Evolutionary conservation across 805 yeast species (phyloP), one percentile per base, ranked within the genome.

Genomic region (Pichia ethanolica): DNA sequence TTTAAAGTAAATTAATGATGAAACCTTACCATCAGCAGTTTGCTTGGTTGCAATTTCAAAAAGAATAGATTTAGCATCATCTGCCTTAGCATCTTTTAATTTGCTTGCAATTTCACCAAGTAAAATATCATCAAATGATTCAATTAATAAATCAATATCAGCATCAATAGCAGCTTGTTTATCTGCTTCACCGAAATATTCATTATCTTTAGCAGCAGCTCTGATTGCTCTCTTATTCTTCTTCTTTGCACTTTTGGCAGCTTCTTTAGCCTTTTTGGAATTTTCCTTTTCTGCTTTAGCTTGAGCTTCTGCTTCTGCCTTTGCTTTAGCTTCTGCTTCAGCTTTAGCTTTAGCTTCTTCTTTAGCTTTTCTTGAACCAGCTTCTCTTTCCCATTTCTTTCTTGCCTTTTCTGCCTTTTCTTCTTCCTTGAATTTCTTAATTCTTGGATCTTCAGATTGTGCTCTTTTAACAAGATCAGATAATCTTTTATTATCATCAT

Each of bases 241-340:
- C 95, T 93, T 93, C 78, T 89, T 90, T 47, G 97, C 97, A 59
- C 86, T 88, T 78, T 93, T 96, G 67, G 95, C 96, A 59, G 91
- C 85, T 77, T 91, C 95, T 79, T 91, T 91, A 61, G 89, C 83
- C 68, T 83, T 81, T 69, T 83, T 88, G 63, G 84, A 76, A 54
- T 77, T 79, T 50, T 73, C 78, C 65, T 80, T 81, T 32, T 79
- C 75, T 46, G 72, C 67, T 54, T 82, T 80, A 32, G 79, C 81
- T 53, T 79, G 85, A 51, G 79, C 90, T 45, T 82, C 95, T 54
- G 85, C 93, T 64, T 80, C 82, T 57, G 79, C 82, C 60, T 81
- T 81, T 58, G 85, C 87, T 56, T 74, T 81, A 63, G 88, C 97
- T 62, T 86, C 98, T 47, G 86, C 95, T 60, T 86, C 97, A 66